Percentiles rank a stretch among this genome's conserved stretches.
Conservation (phyloP, 805 yeast species). For the Lachancea fermentati region DNA sequence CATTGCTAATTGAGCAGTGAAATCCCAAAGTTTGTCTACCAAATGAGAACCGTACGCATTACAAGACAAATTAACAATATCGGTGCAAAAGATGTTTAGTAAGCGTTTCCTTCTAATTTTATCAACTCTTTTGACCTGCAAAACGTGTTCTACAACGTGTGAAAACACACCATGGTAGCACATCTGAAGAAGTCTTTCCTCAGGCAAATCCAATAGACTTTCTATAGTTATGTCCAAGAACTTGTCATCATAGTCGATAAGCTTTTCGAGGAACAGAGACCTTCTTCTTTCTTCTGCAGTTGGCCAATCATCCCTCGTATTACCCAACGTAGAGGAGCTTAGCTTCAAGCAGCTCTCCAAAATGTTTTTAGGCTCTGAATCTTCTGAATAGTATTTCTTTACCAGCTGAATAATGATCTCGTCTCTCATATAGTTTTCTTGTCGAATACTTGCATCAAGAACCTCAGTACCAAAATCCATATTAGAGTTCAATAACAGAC, state of each 20-base stretch:
- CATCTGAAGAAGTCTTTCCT: constrained; percentile 62
- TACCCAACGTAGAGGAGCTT: constrained; percentile 68
- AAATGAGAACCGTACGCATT: constrained; percentile 90
- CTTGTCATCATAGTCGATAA: constrained; percentile 60
- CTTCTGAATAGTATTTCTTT: constrained; percentile 40
- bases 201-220: constrained; percentile 53
- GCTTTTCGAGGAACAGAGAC: constrained; percentile 64
- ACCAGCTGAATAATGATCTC: constrained; percentile 49
- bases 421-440: constrained; percentile 53
- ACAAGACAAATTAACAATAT: constrained; percentile 59
- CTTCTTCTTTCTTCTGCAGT: constrained; percentile 84
- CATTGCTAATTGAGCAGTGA: constrained; percentile 69
- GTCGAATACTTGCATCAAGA: constrained; percentile 57
- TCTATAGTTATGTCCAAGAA: constrained; percentile 56
- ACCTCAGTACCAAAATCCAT: constrained; percentile 63
- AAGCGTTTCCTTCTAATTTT: constrained; percentile 58
- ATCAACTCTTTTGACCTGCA: constrained; percentile 45
- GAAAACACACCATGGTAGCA: constrained; percentile 88
- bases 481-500: constrained; percentile 56
- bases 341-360: constrained; percentile 64
- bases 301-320: constrained; percentile 85
- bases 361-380: constrained; percentile 39
- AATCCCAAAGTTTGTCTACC: constrained; percentile 77
- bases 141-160: constrained; percentile 71
- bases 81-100: constrained; percentile 56